Evolutionary conservation across 495 filamentous ascomycete genomes (phyloP).

Genomic region (Aspergillus sparsus): DNA sequence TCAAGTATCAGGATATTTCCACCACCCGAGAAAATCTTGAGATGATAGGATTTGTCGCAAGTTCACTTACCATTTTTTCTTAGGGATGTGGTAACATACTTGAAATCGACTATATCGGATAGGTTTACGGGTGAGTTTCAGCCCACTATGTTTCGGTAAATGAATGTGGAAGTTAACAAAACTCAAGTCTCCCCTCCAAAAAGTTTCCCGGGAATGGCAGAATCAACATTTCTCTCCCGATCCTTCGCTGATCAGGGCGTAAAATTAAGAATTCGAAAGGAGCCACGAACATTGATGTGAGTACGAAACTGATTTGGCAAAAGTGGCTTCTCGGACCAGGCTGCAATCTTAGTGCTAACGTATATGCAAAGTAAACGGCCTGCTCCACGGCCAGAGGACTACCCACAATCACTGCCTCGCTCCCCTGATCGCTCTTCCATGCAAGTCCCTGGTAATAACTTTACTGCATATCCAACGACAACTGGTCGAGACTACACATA

Average conservation of each 20-base stretch:
- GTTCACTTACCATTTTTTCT: slow-evolving; percentile 1
- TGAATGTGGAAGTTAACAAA: slow-evolving; percentile 21
- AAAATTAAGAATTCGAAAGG: slow-evolving; percentile 84
- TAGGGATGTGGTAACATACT: slow-evolving; percentile 58
- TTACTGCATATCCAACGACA: slow-evolving; percentile 39
- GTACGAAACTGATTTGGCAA: slow-evolving; percentile 20
- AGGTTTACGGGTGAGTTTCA: slow-evolving; percentile 64
- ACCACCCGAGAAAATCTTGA: too few relatives aligned
- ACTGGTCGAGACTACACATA: slow-evolving; percentile 40
- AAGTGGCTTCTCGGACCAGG: background rate
- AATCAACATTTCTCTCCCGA: slow-evolving; percentile 88
- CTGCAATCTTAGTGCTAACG: background rate
- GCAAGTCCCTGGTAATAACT: slow-evolving; percentile 39
- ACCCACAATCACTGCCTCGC: slow-evolving; percentile 38
- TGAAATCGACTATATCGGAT: slow-evolving; percentile 72
- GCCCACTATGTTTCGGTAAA: background rate
- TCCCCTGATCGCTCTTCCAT: slow-evolving; percentile 46
- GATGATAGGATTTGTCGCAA: background rate
- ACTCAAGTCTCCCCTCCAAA: slow-evolving; percentile 68
- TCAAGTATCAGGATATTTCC: too few relatives aligned
- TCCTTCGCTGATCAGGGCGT: slow-evolving; percentile 96
- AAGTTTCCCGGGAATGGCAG: slow-evolving; percentile 81
- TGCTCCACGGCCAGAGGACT: slow-evolving; percentile 43
- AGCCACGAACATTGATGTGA: slow-evolving; percentile 63
- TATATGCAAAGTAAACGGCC: slow-evolving; percentile 42